phyloP scores from a whole-genome alignment of 2,329 filamentous ascomycete genomes.

The Diaporthe vexans region DNA sequence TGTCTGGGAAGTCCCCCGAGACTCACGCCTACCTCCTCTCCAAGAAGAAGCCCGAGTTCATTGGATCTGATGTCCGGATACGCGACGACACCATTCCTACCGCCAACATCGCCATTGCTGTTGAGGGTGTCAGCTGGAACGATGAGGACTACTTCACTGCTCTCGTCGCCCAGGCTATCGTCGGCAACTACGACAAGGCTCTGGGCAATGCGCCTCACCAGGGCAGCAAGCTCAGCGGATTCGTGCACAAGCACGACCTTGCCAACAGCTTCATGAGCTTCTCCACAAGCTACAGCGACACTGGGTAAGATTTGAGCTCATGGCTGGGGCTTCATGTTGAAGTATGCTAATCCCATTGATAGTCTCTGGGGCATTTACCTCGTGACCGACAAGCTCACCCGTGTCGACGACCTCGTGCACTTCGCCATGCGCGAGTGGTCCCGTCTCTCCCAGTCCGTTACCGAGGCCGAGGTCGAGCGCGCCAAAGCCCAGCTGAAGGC shows the following conservation, averaged over 20 bases:
- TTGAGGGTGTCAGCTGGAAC: constrained; percentile 99
- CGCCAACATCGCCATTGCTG: constrained; percentile 97
- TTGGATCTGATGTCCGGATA: constrained; percentile 95
- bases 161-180: constrained; percentile 96
- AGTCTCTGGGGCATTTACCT: constrained; percentile 99
- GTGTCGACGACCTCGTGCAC: constrained; percentile 95
- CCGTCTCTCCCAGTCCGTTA: constrained; percentile 90
- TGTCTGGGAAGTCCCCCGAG: constrained; percentile 82
- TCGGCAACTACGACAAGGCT: constrained; percentile 99
- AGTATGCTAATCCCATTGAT: constrained; percentile 51
- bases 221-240: constrained; percentile 96
- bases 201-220: constrained; percentile 98
- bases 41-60: constrained; percentile 93
- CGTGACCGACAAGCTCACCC: constrained; percentile 88
- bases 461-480: constrained; percentile 92
- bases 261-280: constrained; percentile 99
- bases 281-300: constrained; percentile 99
- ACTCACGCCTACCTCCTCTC: constrained; percentile 81
- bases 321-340: not conserved
- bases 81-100: constrained; percentile 96
- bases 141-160: constrained; percentile 99
- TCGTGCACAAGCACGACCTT: constrained; percentile 93
- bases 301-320: constrained; percentile 78
- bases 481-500: constrained; percentile 99
- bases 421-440: constrained; percentile 99